Percentiles rank a stretch among this genome's conserved stretches.
Conservation (phyloP, 305 asterid species). For the Fraxinus floribunda region DNA sequence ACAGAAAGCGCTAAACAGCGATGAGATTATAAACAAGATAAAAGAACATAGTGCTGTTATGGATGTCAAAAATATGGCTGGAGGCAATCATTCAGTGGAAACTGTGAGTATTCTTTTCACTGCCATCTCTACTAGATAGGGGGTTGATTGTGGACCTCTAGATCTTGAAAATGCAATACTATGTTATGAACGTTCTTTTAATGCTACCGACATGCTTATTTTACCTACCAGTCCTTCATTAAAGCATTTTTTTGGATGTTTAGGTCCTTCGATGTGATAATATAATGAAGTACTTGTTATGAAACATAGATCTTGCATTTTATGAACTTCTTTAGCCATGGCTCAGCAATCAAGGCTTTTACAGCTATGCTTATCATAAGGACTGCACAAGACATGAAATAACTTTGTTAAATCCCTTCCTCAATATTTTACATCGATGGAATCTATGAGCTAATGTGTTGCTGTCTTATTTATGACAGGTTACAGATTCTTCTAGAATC, state of each 20-base stretch:
- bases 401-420: neutral
- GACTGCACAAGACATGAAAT: neutral
- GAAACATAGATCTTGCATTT: neutral
- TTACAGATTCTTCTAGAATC: slow-evolving; percentile 46
- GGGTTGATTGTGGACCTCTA: neutral
- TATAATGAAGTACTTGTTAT: neutral
- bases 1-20: slow-evolving; percentile 19
- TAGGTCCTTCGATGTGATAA: neutral
- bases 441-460: slow-evolving; percentile 3
- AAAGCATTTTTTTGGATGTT: neutral
- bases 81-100: slow-evolving; percentile 35
- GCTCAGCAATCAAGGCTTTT: neutral
- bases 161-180: neutral
- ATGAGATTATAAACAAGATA: slow-evolving; percentile 28
- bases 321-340: neutral
- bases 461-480: slow-evolving; percentile 41
- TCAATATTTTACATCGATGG: neutral
- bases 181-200: neutral
- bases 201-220: neutral
- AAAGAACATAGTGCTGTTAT: slow-evolving; percentile 29
- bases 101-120: slow-evolving; percentile 42
- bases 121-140: slow-evolving; percentile 3
- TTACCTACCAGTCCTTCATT: neutral
- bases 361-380: neutral
- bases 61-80: slow-evolving; percentile 30